phyloP scores from a whole-genome alignment of 495 filamentous ascomycete genomes.

The Tuber indicum region DNA sequence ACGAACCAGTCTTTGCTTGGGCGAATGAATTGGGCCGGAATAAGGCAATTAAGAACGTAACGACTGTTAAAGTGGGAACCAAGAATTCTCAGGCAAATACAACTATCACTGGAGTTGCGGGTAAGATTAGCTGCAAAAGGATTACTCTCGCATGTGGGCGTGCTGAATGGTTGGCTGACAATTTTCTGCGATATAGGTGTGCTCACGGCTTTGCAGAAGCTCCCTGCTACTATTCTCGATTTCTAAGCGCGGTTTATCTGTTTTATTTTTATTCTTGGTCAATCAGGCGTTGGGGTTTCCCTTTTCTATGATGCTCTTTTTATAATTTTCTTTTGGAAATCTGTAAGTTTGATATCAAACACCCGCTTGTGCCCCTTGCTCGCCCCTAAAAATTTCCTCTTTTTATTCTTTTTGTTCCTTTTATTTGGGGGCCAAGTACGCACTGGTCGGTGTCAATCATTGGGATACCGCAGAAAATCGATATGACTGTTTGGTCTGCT shows the following conservation, averaged over 20 bases:
- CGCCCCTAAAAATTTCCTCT: neutral
- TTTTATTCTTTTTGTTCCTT: neutral
- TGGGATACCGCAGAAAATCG: neutral
- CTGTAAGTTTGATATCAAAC: neutral
- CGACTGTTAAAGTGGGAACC: constrained; percentile 75
- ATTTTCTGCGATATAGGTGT: constrained; percentile 41
- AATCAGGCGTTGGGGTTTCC: neutral
- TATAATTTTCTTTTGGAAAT: neutral
- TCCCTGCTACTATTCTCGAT: constrained; percentile 36
- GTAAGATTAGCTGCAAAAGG: constrained; percentile 44
- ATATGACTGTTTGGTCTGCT: neutral
- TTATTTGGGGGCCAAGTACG: neutral
- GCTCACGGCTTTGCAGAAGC: constrained; percentile 45
- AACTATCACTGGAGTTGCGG: constrained; percentile 82
- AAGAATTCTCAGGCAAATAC: constrained; percentile 80
- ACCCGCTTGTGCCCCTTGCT: neutral
- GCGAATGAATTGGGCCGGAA: constrained; percentile 63
- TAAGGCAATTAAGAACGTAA: constrained; percentile 57
- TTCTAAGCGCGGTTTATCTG: neutral
- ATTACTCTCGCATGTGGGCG: constrained; percentile 10
- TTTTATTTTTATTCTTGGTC: constrained; percentile 3
- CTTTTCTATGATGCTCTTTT: neutral
- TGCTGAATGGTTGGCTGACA: constrained; percentile 22
- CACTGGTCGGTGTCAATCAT: neutral
- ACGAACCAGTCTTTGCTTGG: constrained; percentile 90